Base-by-base conservation (phyloP, 331 rosid species). In the Acacia concinna region DNA sequence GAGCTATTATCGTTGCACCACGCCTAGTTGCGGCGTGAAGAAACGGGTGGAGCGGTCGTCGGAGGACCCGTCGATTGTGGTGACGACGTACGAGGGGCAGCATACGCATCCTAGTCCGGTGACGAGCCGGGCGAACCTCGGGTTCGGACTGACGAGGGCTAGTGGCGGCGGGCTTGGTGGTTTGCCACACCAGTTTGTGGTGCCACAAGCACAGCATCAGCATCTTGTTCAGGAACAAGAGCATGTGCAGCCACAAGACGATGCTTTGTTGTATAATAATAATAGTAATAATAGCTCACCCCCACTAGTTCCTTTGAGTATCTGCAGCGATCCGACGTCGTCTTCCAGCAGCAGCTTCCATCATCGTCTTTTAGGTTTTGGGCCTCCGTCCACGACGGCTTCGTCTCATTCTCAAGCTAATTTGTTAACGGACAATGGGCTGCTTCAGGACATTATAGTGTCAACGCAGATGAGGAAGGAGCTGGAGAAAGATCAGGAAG, bases 1-100 rank as follows among this genome's bases (percentile, higher is more conserved):
- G 94, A 96, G 97, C 82, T 96, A 96, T 72, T 96, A 93, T 79
- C 92, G 99, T 84, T 96, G 99, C 96, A 96, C 99, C 73, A 89
- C 92, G 0, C 72, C 84, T 0, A 84, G 78, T 1, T 96, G 99
- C 21, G 94, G 93, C 1, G 97, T 96, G 56, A 96, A 96, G 91
- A 96, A 96, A 92, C 83, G 98, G 25, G 94, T 96, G 46, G 99
- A 96, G 88, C 86, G 98, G 27, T 90, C 90, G 27, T 87, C 89
- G 1, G 89, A 81, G 0, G 90, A 96, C 47, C 77, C 93, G 0
- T 52, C 94, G 6, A 81, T 77, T 8, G 94, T 93, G 20, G 88
- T 96, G 23, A 96, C 99, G 0, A 93, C 94, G 25, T 96, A 96
- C 74, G 99, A 96, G 82, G 99, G 99, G 17, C 91, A 89, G n/a